Conservation (phyloP, 2,329 filamentous ascomycete species). For the Zymoseptoria ardabiliae region DNA sequence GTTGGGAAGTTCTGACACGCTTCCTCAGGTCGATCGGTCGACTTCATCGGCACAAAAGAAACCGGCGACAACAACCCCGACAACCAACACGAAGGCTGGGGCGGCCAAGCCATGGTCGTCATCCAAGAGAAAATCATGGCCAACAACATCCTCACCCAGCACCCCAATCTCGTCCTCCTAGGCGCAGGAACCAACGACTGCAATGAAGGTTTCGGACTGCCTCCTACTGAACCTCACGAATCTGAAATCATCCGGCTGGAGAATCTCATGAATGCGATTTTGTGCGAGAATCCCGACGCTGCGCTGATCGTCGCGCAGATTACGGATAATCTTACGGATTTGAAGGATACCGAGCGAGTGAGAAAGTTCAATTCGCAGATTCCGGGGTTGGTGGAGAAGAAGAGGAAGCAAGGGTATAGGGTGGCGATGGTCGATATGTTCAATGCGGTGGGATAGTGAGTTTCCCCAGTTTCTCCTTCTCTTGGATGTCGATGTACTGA, state of each 20-base stretch:
- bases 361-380: neutral
- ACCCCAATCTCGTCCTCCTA: neutral
- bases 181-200: neutral
- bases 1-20: too few relatives aligned
- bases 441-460: neutral
- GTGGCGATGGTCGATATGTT: neutral
- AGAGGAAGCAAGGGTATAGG: neutral
- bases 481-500: neutral
- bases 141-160: neutral
- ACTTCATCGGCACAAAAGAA: neutral
- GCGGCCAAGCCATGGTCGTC: neutral
- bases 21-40: neutral
- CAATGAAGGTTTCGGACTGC: neutral
- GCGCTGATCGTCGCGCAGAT: neutral
- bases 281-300: neutral
- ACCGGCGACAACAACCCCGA: neutral
- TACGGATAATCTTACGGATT: neutral
- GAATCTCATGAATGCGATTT: neutral
- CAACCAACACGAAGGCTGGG: slow-evolving; percentile 1
- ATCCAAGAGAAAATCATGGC: slow-evolving; percentile 1
- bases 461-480: neutral
- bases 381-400: neutral
- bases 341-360: neutral
- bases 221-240: neutral
- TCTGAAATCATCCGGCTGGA: neutral